Conservation (phyloP, 768 basidiomycete genomes). For the Sporobolomyces roseus region DNA sequence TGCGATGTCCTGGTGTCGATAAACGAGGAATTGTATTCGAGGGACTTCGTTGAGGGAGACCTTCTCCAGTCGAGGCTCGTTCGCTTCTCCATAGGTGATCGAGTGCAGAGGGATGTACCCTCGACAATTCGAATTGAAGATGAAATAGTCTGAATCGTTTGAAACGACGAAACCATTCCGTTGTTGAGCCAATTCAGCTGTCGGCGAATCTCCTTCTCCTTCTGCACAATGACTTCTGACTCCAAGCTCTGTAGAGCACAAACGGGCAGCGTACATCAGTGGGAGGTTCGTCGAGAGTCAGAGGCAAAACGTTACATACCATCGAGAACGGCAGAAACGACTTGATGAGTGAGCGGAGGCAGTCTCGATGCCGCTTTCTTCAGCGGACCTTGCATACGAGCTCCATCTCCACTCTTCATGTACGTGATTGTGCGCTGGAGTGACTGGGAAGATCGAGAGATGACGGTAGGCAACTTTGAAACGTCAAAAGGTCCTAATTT, state of each 20-base stretch:
- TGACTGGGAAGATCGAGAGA: conserved; percentile 20
- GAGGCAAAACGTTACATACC: no score
- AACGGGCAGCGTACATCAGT: no score
- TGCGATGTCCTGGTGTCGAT: conserved; percentile 3
- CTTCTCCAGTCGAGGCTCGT: conserved; percentile 6
- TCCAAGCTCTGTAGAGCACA: conserved; percentile 1
- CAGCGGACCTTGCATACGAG: background rate
- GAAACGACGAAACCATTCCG: conserved; percentile 28
- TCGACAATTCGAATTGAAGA: conserved; percentile 21
- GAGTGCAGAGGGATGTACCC: conserved; percentile 36
- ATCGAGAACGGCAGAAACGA: conserved; percentile 23
- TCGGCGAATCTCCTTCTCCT: conserved; percentile 37
- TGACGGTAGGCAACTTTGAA: conserved; percentile 29
- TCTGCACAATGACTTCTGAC: conserved; percentile 18
- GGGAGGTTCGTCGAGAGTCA: no score
- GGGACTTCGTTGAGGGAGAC: background rate
- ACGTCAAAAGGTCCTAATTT: conserved; percentile 26
- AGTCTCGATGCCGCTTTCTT: background rate
- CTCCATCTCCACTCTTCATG: conserved; percentile 23
- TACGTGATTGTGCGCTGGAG: conserved; percentile 29
- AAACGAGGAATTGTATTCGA: conserved; percentile 14
- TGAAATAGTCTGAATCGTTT: conserved; percentile 40
- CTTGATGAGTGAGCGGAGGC: conserved; percentile 25
- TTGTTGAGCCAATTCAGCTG: conserved; percentile 34
- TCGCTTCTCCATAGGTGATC: conserved; percentile 20